These are phyloP conservation scores for Avena sativa DNA, from an alignment of 176 grass and related monocot species.

Conservation along the genomic window DNA sequence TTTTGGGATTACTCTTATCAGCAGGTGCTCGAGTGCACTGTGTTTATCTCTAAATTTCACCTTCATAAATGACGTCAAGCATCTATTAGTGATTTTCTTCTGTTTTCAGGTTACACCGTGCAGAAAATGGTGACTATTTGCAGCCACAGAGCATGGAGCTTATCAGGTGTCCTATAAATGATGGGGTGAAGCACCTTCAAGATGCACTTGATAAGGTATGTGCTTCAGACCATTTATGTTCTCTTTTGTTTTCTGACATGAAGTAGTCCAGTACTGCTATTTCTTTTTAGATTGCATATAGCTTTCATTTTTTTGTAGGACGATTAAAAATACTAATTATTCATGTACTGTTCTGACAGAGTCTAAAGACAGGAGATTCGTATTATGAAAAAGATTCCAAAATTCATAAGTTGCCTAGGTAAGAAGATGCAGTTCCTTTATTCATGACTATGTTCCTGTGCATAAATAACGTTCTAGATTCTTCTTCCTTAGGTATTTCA, in stretches of 20 bases:
- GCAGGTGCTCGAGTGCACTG: not conserved
- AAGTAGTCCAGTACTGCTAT: not conserved
- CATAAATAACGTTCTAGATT: not conserved
- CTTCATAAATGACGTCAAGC: not conserved
- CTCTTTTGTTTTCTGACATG: not conserved
- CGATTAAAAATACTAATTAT: not conserved
- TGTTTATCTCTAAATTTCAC: not conserved
- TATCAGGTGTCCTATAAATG: not conserved
- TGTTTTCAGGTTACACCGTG: not conserved
- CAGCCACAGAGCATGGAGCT: not conserved
- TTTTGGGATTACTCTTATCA: not conserved
- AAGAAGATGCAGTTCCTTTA: not conserved
- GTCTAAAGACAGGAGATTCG: not conserved
- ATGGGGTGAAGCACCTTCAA: not conserved
- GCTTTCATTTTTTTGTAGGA: not conserved
- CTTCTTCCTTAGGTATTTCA: not conserved
- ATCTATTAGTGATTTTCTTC: not conserved
- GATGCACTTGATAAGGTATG: not conserved
- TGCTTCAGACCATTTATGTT: not conserved
- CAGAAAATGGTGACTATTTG: not conserved
- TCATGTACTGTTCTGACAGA: constrained; percentile 1
- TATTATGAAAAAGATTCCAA: not conserved
- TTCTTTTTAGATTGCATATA: not conserved
- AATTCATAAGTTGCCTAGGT: not conserved
- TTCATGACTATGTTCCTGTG: not conserved